phyloP scores from a whole-genome alignment of 2,329 filamentous ascomycete species.

The Tolypocladium tropicale region DNA sequence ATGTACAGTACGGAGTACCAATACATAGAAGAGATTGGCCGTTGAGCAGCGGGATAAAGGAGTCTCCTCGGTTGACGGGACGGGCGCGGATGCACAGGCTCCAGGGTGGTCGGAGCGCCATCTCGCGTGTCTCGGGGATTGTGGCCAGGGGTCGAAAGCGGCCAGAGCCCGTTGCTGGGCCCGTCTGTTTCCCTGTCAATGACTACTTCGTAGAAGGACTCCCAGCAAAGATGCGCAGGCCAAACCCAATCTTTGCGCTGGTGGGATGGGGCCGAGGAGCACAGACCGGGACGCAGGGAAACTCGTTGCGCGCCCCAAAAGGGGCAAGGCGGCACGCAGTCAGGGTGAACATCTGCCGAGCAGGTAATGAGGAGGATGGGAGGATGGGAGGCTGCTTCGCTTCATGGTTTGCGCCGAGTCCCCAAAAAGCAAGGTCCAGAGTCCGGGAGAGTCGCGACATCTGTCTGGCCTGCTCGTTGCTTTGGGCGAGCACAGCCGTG shows the following conservation, averaged over 20 bases:
- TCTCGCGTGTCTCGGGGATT: slow-evolving; percentile 3
- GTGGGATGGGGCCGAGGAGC: not conserved
- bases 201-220: no score
- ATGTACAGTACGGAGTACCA: no score
- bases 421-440: not conserved
- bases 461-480: not conserved
- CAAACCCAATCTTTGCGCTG: not conserved
- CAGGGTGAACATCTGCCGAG: not conserved
- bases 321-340: not conserved
- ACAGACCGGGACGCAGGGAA: not conserved
- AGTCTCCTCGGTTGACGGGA: not conserved
- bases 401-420: not conserved
- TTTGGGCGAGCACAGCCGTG: not conserved
- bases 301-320: not conserved
- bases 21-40: not conserved
- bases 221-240: no score
- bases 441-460: not conserved
- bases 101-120: slow-evolving; percentile 2
- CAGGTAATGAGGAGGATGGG: no score
- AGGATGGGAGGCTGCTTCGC: not conserved
- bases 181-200: not conserved
- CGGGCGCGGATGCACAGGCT: not conserved
- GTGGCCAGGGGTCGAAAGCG: not conserved
- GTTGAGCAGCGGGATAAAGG: not conserved
- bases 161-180: not conserved